These are phyloP conservation scores for Sporothrix variecibatus DNA, from an alignment of 2,329 filamentous ascomycete genomes.

Conservation along the genomic window DNA sequence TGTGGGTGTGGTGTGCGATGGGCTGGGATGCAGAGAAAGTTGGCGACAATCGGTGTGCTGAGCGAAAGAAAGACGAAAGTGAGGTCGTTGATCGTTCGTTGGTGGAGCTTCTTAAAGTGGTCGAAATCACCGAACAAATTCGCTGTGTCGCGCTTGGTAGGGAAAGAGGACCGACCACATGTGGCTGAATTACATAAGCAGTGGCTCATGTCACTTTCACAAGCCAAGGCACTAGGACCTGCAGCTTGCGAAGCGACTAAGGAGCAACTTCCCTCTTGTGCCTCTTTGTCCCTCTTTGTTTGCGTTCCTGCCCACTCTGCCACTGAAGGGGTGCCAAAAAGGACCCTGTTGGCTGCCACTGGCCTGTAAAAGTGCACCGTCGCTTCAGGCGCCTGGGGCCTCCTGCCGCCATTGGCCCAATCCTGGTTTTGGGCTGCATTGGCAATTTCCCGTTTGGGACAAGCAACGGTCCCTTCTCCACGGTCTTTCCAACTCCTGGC, in stretches of 20 bases:
- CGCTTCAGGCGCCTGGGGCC: conserved; percentile 6
- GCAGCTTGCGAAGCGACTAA: neutral
- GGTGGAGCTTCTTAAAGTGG: neutral
- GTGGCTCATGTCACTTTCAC: neutral
- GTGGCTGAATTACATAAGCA: conserved; percentile 10
- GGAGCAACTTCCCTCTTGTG: neutral
- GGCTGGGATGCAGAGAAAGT: neutral
- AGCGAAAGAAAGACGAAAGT: neutral
- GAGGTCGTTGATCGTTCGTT: neutral
- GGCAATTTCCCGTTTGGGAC: conserved; percentile 22
- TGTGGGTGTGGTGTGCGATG: neutral
- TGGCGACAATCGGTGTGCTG: neutral
- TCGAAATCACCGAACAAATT: neutral
- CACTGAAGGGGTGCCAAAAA: neutral
- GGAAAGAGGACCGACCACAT: neutral
- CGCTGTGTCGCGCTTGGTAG: neutral
- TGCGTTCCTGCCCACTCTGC: too few relatives aligned
- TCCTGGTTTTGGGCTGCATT: conserved; percentile 3
- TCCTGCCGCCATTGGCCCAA: conserved; percentile 2
- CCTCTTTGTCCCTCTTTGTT: neutral
- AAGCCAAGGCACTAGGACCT: conserved; percentile 14
- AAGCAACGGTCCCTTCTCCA: conserved; percentile 8
- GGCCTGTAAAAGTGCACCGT: conserved; percentile 1
- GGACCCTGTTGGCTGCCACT: conserved; percentile 4
- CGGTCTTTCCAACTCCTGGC: neutral